phyloP scores from a whole-genome alignment of 345 rosid species.

The Eucalyptus brandiana region DNA sequence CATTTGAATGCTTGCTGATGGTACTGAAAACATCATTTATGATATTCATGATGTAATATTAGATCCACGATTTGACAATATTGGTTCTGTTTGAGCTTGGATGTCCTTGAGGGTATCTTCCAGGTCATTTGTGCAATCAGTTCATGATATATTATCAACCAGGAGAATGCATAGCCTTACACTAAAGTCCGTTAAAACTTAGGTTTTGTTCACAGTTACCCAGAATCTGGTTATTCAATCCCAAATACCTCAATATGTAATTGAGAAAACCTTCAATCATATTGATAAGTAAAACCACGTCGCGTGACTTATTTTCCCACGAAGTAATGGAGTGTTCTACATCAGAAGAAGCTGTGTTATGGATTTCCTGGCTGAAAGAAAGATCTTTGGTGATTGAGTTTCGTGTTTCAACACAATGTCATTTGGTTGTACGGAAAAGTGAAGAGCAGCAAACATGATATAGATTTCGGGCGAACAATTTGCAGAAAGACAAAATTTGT shows the following conservation, averaged over 20 bases:
- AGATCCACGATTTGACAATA: neutral
- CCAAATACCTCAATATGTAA: neutral
- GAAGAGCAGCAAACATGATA: neutral
- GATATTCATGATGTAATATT: neutral
- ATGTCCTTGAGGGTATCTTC: neutral
- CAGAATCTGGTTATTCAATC: neutral
- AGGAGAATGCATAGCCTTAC: neutral
- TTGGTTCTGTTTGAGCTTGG: neutral
- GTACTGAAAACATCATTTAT: neutral
- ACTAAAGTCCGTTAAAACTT: neutral
- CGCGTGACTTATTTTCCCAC: neutral
- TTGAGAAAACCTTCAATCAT: neutral
- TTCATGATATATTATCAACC: neutral
- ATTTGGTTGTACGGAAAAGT: neutral
- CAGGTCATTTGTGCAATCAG: neutral
- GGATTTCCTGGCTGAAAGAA: neutral
- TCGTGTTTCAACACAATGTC: neutral
- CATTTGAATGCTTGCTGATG: neutral
- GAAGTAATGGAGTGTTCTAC: neutral
- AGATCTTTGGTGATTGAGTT: neutral
- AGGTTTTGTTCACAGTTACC: neutral
- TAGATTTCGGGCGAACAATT: neutral
- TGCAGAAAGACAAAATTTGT: neutral
- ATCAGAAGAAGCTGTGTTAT: neutral
- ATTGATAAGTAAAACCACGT: neutral